Evolutionary conservation across 179 eudicot genomes (phyloP), one percentile per base, ranked within the genome.

Genomic region (Vitellaria paradoxa): DNA sequence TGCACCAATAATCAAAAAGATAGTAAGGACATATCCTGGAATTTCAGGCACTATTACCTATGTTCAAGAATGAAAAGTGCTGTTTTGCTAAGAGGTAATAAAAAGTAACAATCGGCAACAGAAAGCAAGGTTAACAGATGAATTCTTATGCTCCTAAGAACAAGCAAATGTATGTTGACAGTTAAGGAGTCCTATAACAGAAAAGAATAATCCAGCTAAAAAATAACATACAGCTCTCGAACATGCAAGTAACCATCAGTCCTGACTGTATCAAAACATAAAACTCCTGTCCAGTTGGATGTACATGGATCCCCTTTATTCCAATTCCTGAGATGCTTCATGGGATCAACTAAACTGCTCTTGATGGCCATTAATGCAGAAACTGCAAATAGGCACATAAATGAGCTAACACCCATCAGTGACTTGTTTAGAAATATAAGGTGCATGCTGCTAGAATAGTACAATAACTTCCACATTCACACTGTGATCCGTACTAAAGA

Each of bases 211-310:
- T 47, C 21, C 23, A 21, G 40, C 24, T 46, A 64, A 52, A 74
- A 74, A 26, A 17, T 2, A 72, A 79, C 90, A 37, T 86, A 88
- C 91, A 88, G 76, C 76, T 78, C 89, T 49, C 23, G 81, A 53
- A 88, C 74, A n/a, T 88, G 89, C 70, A 83, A 76, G 74, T 85
- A 85, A 55, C 86, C 89, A 77, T 89, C 87, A 17, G 66, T 68
- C 45, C 69, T 57, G 8, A 47, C 66, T 14, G 40, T 42, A 52
- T 77, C 53, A 65, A 30, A 78, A 74, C 91, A 88, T 67, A 84
- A 23, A 52, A 91, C 86, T 73, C 93, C 96, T 1, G 83, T 86
- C 93, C 93, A 91, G 52, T 87, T 84, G 17, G 89, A 88, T 70
- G 78, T 70, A 80, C 93, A 91, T 21, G 96, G 96, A 81, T 91